Percentiles rank a stretch among this genome's conserved stretches.
These are phyloP conservation scores for Lactarius sp. DNA, from an alignment of 768 basidiomycete genomes.

Conservation along the genomic window DNA sequence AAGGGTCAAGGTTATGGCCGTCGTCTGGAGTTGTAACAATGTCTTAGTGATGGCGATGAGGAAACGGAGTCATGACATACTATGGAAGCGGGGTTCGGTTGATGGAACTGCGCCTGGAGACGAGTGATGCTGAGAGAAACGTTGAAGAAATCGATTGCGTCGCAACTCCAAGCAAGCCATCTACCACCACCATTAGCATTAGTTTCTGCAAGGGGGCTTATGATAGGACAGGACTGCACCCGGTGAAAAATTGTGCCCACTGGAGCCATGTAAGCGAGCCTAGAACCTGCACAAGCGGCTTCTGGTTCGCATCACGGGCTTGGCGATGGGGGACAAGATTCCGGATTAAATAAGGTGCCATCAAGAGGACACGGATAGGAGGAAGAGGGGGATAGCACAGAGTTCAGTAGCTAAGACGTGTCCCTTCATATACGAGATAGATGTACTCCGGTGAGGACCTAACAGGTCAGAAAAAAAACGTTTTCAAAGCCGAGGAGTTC, in stretches of 20 bases:
- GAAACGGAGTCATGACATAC: slow-evolving; percentile 30
- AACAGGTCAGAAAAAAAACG: background rate
- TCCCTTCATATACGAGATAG: slow-evolving; percentile 2
- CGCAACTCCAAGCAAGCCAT: slow-evolving; percentile 84
- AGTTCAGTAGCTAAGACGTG: background rate
- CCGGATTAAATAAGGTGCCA: slow-evolving; percentile 22
- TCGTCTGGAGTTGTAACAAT: slow-evolving; percentile 41
- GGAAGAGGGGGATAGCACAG: background rate
- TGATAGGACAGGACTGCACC: slow-evolving; percentile 33
- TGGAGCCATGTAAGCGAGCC: slow-evolving; percentile 42
- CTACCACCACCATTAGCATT: slow-evolving; percentile 32
- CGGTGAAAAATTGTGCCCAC: slow-evolving; percentile 50
- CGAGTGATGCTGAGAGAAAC: slow-evolving; percentile 55
- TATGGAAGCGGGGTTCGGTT: slow-evolving; percentile 39
- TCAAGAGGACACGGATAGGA: background rate
- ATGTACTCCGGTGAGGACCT: background rate
- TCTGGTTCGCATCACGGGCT: background rate
- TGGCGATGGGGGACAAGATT: slow-evolving; percentile 17
- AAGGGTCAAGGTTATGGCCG: slow-evolving; percentile 85
- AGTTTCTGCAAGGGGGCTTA: background rate
- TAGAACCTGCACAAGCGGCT: slow-evolving; percentile 40
- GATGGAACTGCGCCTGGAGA: slow-evolving; percentile 45
- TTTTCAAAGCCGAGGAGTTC: background rate
- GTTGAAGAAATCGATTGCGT: slow-evolving; percentile 83
- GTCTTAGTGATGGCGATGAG: background rate